Percentiles rank a stretch among this genome's conserved stretches.
Evolutionary conservation across 345 rosid species (phyloP).

Genomic region (Populus nigra): DNA sequence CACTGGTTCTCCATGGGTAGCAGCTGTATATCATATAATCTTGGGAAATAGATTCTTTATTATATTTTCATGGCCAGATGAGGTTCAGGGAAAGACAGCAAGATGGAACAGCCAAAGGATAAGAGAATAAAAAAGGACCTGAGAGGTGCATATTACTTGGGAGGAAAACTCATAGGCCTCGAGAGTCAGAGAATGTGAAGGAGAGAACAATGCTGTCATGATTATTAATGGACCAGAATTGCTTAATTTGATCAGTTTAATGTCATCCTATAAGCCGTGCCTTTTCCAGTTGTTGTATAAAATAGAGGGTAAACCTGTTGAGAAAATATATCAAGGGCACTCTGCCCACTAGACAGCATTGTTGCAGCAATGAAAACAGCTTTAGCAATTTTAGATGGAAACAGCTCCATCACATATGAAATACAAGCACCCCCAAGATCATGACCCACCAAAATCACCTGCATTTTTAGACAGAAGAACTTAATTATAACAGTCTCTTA

Average conservation of each 20-base stretch:
- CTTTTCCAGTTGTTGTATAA: not conserved
- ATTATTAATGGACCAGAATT: not conserved
- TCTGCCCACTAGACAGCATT: slow-evolving; percentile 40
- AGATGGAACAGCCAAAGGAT: not conserved
- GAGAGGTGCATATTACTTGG: too few relatives aligned
- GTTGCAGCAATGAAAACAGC: slow-evolving; percentile 44
- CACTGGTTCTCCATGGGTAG: not conserved
- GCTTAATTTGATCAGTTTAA: not conserved
- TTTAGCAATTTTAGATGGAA: slow-evolving; percentile 40
- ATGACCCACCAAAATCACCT: slow-evolving; percentile 50
- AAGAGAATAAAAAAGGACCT: not conserved
- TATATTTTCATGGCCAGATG: not conserved
- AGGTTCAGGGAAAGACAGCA: not conserved
- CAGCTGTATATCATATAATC: not conserved
- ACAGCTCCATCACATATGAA: slow-evolving; percentile 45
- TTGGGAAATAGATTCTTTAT: not conserved
- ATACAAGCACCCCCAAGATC: slow-evolving; percentile 49
- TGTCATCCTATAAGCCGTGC: not conserved
- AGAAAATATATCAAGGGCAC: slow-evolving; percentile 36
- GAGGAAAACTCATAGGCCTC: not conserved
- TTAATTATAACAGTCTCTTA: not conserved
- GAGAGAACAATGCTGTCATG: not conserved
- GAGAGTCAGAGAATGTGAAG: not conserved
- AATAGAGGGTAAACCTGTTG: slow-evolving; percentile 32
- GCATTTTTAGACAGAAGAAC: not conserved